A percentile compares a stretch with the other conserved stretches of the same genome.
Conservation (phyloP, 164 flowering plant species). For the Kalanchoe fedtschenkoi region DNA sequence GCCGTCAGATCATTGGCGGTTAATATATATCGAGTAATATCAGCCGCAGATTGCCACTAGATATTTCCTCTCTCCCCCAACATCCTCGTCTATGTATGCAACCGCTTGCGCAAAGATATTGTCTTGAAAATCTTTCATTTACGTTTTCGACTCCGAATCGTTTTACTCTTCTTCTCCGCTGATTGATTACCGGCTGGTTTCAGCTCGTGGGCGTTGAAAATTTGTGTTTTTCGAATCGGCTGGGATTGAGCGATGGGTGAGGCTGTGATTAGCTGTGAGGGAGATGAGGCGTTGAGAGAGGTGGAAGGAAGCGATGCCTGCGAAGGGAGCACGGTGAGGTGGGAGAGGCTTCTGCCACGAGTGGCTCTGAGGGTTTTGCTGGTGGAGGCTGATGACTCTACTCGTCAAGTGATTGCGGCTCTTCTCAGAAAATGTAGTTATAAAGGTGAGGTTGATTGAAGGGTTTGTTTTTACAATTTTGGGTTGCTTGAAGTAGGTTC, state of each 20-base stretch:
- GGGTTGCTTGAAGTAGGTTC: neutral
- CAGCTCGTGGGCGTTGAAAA: neutral
- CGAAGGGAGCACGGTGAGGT: slow-evolving; percentile 22
- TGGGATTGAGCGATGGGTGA: slow-evolving; percentile 12
- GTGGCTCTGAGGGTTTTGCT: slow-evolving; percentile 51
- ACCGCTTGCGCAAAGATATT: neutral
- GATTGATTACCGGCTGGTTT: neutral
- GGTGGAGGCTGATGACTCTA: slow-evolving; percentile 79
- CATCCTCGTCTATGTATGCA: slow-evolving; percentile 1
- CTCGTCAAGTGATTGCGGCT: slow-evolving; percentile 67
- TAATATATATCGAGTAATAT: neutral
- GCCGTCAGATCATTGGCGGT: slow-evolving; percentile 11
- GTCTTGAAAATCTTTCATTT: neutral
- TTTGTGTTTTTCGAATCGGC: neutral
- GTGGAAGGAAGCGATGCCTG: neutral
- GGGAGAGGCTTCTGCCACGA: slow-evolving; percentile 56
- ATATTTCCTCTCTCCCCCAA: slow-evolving; percentile 7
- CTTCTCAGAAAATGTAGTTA: slow-evolving; percentile 73
- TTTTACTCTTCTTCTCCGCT: neutral
- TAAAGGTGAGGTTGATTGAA: slow-evolving; percentile 32
- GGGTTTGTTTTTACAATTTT: neutral
- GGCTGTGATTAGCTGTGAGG: slow-evolving; percentile 12
- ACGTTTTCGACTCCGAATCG: neutral
- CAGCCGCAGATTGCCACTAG: slow-evolving; percentile 17
- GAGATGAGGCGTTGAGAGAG: slow-evolving; percentile 9